Evolutionary conservation across 2,329 filamentous ascomycete species (phyloP).

Genomic region (Emergomyces orientalis): DNA sequence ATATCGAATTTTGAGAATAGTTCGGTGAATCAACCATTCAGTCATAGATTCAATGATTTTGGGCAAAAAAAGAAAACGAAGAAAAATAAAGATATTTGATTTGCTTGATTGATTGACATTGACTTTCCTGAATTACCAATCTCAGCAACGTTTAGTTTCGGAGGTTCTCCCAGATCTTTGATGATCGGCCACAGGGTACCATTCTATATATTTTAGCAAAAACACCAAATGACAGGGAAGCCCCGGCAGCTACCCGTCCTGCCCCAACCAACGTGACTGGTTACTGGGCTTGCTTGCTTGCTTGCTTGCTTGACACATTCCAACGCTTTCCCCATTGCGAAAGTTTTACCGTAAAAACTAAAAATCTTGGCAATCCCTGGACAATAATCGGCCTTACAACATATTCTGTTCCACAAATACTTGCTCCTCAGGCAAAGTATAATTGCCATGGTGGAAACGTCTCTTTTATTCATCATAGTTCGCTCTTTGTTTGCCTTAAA

Average conservation of each 20-base stretch:
- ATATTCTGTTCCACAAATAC: conserved; percentile 26
- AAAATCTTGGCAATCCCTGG: conserved; percentile 20
- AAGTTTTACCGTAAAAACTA: conserved; percentile 23
- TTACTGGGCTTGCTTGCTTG: conserved; percentile 12
- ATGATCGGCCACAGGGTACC: conserved; percentile 4
- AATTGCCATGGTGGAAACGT: conserved; percentile 11
- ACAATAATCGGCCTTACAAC: conserved; percentile 24
- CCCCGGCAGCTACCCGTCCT: conserved; percentile 16
- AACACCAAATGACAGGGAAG: background rate
- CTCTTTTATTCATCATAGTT: conserved; percentile 13
- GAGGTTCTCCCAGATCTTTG: conserved; percentile 7
- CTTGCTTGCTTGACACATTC: conserved; percentile 19
- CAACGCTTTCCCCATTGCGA: conserved; percentile 13
- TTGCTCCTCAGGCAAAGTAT: conserved; percentile 20
- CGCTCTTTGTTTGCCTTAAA: conserved; percentile 17
- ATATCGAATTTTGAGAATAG: background rate
- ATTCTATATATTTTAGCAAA: background rate
- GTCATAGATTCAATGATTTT: background rate
- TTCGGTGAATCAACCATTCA: background rate
- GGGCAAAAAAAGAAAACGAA: background rate
- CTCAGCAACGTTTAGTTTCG: background rate
- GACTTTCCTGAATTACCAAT: background rate
- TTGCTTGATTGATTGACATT: background rate
- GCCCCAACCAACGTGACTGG: conserved; percentile 13
- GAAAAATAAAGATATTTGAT: background rate